Percentiles rank a stretch among this genome's conserved stretches.
Conservation (phyloP, 2,329 filamentous ascomycete genomes). For the Alternaria panax region DNA sequence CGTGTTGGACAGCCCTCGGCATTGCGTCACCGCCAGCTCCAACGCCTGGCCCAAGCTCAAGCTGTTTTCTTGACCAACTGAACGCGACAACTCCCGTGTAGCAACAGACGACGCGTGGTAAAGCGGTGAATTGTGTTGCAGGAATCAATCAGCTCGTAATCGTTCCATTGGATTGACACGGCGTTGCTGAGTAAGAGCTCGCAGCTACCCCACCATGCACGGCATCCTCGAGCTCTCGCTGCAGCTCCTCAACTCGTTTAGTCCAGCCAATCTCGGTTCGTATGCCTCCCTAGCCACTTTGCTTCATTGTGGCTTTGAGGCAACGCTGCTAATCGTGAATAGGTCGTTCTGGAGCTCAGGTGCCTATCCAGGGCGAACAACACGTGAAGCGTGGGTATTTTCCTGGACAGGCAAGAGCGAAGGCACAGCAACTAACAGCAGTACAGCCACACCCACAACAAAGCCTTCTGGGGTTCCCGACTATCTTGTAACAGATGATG, state of each 20-base stretch:
- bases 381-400: slow-evolving; percentile 33
- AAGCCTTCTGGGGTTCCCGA: slow-evolving; percentile 37
- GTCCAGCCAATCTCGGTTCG: slow-evolving; percentile 28
- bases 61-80: slow-evolving; percentile 3
- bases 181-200: slow-evolving; percentile 8
- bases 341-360: slow-evolving; percentile 22
- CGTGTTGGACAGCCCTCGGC: slow-evolving; percentile 3
- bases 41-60: slow-evolving; percentile 7
- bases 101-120: slow-evolving; percentile 2
- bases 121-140: not conserved
- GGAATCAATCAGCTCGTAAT: no score
- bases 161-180: not conserved
- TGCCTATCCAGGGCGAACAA: slow-evolving; percentile 22
- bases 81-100: not conserved
- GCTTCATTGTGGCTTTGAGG: not conserved
- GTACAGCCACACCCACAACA: slow-evolving; percentile 29
- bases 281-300: not conserved
- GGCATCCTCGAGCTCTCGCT: slow-evolving; percentile 35
- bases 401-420: not conserved
- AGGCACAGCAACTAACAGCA: slow-evolving; percentile 12
- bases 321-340: slow-evolving; percentile 1
- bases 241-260: slow-evolving; percentile 32
- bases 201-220: slow-evolving; percentile 28
- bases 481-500: slow-evolving; percentile 44
- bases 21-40: slow-evolving; percentile 14